These are phyloP conservation scores for Populus tremula DNA, from an alignment of 345 rosid genomes.

Conservation along the genomic window DNA sequence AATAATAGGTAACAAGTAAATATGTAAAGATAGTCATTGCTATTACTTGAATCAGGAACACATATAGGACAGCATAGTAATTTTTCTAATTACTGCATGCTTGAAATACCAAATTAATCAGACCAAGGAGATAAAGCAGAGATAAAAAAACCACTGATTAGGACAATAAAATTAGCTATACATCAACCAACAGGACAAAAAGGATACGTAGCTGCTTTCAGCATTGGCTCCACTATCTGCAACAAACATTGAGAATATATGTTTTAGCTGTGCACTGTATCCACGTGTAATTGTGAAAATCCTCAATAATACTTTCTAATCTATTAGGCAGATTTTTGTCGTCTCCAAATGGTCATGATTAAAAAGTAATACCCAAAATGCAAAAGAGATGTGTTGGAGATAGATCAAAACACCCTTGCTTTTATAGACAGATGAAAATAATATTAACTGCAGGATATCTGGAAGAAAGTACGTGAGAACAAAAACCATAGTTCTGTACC, in stretches of 20 bases:
- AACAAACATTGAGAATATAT: conserved; percentile 7
- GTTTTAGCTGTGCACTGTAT: neutral
- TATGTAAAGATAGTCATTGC: neutral
- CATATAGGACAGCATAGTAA: neutral
- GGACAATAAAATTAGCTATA: neutral
- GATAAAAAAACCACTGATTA: neutral
- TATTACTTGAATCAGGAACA: neutral
- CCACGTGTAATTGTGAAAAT: neutral
- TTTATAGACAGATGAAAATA: neutral
- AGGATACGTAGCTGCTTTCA: conserved; percentile 86
- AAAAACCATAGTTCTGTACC: conserved; percentile 32
- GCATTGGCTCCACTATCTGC: conserved; percentile 90
- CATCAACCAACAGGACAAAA: conserved; percentile 1
- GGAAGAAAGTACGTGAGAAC: neutral
- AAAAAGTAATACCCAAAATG: neutral
- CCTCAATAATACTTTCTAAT: neutral
- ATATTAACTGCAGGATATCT: neutral
- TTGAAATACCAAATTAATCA: neutral
- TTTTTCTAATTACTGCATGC: neutral
- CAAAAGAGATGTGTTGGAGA: neutral
- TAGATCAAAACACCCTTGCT: neutral
- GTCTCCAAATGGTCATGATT: neutral
- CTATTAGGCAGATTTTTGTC: neutral
- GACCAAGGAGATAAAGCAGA: neutral
- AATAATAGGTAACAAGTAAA: no score